phyloP scores from a whole-genome alignment of 495 filamentous ascomycete genomes.

The Durotheca rogersii region DNA sequence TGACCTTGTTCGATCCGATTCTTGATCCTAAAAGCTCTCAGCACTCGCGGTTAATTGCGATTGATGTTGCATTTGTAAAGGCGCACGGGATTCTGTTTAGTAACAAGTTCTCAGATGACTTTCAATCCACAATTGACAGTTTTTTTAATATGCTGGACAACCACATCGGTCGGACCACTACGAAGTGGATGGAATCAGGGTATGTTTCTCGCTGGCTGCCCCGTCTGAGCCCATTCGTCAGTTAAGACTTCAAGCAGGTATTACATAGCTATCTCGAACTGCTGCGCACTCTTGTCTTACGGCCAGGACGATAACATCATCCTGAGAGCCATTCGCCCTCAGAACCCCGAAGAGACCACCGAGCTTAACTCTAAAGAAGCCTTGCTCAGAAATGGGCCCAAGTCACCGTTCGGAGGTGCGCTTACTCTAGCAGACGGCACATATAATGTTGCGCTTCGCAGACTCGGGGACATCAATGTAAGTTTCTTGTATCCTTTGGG shows the following conservation, averaged over 20 bases:
- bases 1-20: constrained; percentile 70
- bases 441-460: constrained; percentile 56
- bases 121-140: constrained; percentile 47
- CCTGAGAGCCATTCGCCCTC: constrained; percentile 32
- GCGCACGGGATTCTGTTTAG: constrained; percentile 68
- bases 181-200: constrained; percentile 66
- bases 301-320: constrained; percentile 42
- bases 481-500: background rate
- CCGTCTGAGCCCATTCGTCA: constrained; percentile 54
- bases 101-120: constrained; percentile 47
- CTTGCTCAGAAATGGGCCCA: constrained; percentile 11
- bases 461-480: constrained; percentile 59
- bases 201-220: constrained; percentile 45
- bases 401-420: constrained; percentile 28
- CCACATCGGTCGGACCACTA: constrained; percentile 58
- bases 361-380: constrained; percentile 5
- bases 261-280: constrained; percentile 55
- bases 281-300: constrained; percentile 43
- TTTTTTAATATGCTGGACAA: constrained; percentile 58
- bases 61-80: constrained; percentile 58
- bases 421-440: constrained; percentile 36
- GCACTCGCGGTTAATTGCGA: constrained; percentile 33
- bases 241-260: constrained; percentile 55
- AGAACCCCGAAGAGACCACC: constrained; percentile 16
- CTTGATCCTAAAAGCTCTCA: constrained; percentile 41